These are phyloP conservation scores for Cladophialophora yegresii DNA, from an alignment of 2,329 filamentous ascomycete genomes.

Conservation along the genomic window DNA sequence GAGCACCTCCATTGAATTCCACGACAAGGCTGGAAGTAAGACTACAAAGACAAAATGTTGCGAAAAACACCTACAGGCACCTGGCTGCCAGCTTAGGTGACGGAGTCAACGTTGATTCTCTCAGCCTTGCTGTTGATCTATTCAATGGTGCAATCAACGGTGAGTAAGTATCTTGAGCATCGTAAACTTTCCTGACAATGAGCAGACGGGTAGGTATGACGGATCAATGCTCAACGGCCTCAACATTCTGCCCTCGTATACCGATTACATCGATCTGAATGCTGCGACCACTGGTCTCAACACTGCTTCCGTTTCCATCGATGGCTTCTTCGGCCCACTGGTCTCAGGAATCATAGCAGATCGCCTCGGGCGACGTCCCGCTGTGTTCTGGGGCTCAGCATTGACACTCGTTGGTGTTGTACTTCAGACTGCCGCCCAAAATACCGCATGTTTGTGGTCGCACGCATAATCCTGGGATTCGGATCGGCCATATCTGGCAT, in stretches of 20 bases:
- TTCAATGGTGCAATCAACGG: constrained; percentile 50
- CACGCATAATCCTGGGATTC: constrained; percentile 19
- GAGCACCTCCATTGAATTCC: not conserved
- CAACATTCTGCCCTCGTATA: constrained; percentile 31
- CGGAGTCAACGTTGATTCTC: constrained; percentile 46
- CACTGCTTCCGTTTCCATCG: constrained; percentile 36
- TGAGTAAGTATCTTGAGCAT: constrained; percentile 28
- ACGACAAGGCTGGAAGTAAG: not conserved
- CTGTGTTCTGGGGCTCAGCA: constrained; percentile 40
- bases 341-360: constrained; percentile 40
- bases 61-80: constrained; percentile 46
- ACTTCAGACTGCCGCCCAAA: constrained; percentile 60
- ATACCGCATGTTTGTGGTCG: constrained; percentile 43
- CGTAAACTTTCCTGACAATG: not conserved
- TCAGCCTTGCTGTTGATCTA: constrained; percentile 49
- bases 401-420: constrained; percentile 61
- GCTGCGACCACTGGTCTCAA: constrained; percentile 26
- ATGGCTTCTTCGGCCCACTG: constrained; percentile 44
- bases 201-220: constrained; percentile 11
- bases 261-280: constrained; percentile 31
- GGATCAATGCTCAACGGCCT: constrained; percentile 24
- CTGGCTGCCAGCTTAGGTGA: constrained; percentile 53
- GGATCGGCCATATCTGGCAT: constrained; percentile 2
- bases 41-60: constrained; percentile 39
- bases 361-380: constrained; percentile 20